phyloP scores from a whole-genome alignment of 1,284 basidiomycete genomes.

The Irpex lacteus region DNA sequence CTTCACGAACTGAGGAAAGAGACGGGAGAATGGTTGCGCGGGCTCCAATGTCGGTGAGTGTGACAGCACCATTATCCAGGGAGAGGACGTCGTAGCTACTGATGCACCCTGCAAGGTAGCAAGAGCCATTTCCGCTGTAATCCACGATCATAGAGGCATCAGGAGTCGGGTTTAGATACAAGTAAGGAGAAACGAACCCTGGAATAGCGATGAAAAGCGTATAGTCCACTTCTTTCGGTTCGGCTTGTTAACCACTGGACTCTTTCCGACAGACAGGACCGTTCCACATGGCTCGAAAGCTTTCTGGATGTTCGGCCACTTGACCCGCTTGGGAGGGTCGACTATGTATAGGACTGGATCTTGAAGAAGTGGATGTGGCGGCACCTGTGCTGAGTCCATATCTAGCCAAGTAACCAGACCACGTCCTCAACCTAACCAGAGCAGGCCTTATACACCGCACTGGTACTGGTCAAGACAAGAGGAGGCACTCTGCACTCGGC shows the following conservation, averaged over 20 bases:
- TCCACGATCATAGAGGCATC: neutral
- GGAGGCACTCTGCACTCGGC: no score
- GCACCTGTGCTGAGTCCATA: neutral
- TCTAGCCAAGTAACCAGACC: neutral
- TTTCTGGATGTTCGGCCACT: conserved; percentile 2
- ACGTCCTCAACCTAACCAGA: neutral
- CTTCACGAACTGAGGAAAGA: conserved; percentile 7
- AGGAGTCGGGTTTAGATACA: neutral
- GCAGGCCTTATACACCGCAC: neutral
- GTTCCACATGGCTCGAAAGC: conserved; percentile 3
- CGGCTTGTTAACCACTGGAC: neutral
- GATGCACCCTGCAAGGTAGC: conserved; percentile 3
- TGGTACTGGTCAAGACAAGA: neutral
- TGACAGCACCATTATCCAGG: neutral
- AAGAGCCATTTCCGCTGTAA: conserved; percentile 8
- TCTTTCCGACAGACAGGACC: neutral
- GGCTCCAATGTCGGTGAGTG: neutral
- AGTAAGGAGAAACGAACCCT: neutral
- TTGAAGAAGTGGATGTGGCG: conserved; percentile 4
- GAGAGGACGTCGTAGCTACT: neutral
- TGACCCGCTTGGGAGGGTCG: neutral
- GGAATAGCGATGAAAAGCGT: neutral
- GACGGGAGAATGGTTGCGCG: neutral
- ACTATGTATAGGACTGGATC: conserved; percentile 1
- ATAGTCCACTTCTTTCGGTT: conserved; percentile 5